Percentiles rank a stretch among this genome's conserved stretches.
These are phyloP conservation scores for Xylariales sp. DNA, from an alignment of 2,329 filamentous ascomycete species.

Conservation along the genomic window DNA sequence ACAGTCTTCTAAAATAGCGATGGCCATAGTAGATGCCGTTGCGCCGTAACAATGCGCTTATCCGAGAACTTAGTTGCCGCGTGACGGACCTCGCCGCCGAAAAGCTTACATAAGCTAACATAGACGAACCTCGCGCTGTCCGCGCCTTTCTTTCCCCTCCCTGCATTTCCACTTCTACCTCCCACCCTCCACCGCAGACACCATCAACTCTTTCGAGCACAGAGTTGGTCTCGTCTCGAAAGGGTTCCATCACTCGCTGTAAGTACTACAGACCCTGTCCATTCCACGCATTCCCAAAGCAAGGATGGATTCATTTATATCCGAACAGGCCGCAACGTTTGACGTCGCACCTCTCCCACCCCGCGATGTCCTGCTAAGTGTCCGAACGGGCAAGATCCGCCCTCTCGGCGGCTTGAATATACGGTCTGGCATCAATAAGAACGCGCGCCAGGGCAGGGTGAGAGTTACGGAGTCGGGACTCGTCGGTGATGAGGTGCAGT, in stretches of 20 bases:
- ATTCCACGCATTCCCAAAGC: neutral
- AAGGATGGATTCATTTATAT: constrained; percentile 9
- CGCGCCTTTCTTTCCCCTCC: no score
- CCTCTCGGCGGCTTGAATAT: constrained; percentile 45
- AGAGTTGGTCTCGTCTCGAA: neutral
- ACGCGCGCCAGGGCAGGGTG: constrained; percentile 35
- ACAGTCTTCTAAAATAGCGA: no score
- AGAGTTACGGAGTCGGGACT: constrained; percentile 45
- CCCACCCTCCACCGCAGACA: no score
- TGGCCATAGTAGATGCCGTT: no score
- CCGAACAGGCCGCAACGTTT: constrained; percentile 1
- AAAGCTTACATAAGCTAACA: no score
- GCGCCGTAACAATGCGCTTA: no score
- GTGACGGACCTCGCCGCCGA: no score
- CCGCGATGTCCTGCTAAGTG: constrained; percentile 46
- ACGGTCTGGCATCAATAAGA: constrained; percentile 54
- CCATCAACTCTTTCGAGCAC: neutral
- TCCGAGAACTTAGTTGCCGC: no score
- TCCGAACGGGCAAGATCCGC: constrained; percentile 53
- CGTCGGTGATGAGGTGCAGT: constrained; percentile 56
- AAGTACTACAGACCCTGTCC: constrained; percentile 1
- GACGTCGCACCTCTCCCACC: constrained; percentile 22
- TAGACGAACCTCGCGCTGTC: no score
- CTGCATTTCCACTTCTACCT: no score
- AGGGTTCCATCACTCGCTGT: constrained; percentile 2